A percentile compares a stretch with the other conserved stretches of the same genome.
Conservation (phyloP, 768 basidiomycete species). For the Mrakia gelida region DNA sequence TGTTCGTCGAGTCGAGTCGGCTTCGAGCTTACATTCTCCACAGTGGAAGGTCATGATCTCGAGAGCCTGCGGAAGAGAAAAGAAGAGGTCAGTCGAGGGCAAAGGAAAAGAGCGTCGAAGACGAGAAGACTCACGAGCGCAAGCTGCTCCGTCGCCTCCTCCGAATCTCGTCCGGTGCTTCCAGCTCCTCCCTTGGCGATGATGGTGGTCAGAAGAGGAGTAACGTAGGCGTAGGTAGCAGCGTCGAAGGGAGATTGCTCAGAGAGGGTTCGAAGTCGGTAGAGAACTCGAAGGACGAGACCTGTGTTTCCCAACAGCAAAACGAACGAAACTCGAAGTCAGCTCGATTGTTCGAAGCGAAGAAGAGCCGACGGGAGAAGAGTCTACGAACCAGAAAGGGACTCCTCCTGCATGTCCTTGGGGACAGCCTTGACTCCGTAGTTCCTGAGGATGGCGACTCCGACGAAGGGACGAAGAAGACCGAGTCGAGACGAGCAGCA, state of each 20-base stretch:
- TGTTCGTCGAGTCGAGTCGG: neutral
- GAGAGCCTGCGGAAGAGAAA: conserved; percentile 48
- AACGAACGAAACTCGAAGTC: neutral
- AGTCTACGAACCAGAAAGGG: conserved; percentile 55
- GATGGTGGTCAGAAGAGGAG: conserved; percentile 68
- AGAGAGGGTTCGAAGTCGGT: conserved; percentile 72
- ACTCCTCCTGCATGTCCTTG: conserved; percentile 67
- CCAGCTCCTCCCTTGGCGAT: conserved; percentile 64
- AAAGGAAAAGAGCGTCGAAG: conserved; percentile 38
- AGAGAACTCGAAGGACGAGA: conserved; percentile 75
- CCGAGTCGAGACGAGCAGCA: conserved; percentile 72
- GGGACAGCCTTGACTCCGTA: conserved; percentile 64
- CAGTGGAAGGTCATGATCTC: conserved; percentile 46
- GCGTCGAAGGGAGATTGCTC: conserved; percentile 79
- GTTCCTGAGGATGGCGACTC: conserved; percentile 75
- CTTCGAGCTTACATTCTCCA: conserved; percentile 59
- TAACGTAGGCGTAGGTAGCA: conserved; percentile 75
- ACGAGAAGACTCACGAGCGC: conserved; percentile 51
- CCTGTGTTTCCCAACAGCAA: conserved; percentile 51
- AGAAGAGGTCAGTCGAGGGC: conserved; percentile 53
- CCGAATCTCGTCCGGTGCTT: conserved; percentile 52
- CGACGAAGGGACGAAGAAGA: conserved; percentile 64
- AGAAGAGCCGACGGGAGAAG: no score
- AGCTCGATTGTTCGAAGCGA: neutral
- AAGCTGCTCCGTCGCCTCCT: conserved; percentile 75